Conservation (phyloP, 768 basidiomycete species). For the Russula abietina region DNA sequence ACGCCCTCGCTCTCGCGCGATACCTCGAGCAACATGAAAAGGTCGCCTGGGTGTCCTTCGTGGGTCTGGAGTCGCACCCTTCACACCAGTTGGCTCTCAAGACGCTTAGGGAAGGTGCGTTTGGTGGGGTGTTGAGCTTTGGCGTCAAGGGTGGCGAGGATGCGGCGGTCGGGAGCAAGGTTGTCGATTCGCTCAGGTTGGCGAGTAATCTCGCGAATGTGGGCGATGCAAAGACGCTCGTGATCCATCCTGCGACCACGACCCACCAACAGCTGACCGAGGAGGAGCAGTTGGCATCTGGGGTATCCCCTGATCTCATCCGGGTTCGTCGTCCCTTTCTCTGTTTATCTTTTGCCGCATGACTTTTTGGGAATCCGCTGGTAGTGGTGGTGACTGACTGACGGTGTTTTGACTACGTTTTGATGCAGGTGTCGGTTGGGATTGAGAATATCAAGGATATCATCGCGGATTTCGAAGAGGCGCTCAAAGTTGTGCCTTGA, state of each 20-base stretch:
- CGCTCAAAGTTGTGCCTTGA: constrained; percentile 33
- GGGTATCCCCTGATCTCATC: constrained; percentile 71
- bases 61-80: constrained; percentile 57
- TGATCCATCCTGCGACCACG: constrained; percentile 72
- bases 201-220: constrained; percentile 72
- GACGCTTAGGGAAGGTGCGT: constrained; percentile 50
- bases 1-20: constrained; percentile 62
- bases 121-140: constrained; percentile 72
- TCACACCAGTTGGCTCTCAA: constrained; percentile 54
- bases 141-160: constrained; percentile 62
- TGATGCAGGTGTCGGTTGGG: constrained; percentile 37
- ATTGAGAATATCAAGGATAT: constrained; percentile 41
- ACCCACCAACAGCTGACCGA: constrained; percentile 65
- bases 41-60: constrained; percentile 74
- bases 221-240: constrained; percentile 73
- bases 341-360: too few species aligned
- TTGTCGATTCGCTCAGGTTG: constrained; percentile 66
- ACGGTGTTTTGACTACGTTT: too few species aligned
- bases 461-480: constrained; percentile 39
- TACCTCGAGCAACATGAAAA: constrained; percentile 56
- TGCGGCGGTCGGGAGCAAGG: constrained; percentile 42
- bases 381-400: not conserved
- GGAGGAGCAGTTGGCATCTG: constrained; percentile 57
- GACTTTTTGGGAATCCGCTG: too few species aligned
- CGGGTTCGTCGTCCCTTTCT: constrained; percentile 48